Evolutionary conservation across 169 alveolate species (phyloP).

Genomic region (Eimeria mitis): DNA sequence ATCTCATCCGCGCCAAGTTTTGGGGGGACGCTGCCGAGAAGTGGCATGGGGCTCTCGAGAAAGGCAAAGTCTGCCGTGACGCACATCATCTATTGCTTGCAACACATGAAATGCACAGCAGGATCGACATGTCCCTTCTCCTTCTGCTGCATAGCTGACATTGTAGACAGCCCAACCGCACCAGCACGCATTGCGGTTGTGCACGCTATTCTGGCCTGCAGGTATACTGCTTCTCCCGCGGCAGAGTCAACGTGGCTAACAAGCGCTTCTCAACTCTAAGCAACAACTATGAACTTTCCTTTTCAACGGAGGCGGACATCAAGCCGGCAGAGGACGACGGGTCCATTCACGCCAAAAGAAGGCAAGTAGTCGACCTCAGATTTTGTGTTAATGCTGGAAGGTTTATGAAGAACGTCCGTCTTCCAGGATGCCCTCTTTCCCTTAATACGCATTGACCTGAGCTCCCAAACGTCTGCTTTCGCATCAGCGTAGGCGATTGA

Average conservation of each 20-base stretch:
- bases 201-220: conserved; percentile 10
- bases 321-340: conserved; percentile 73
- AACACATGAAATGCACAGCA: neutral
- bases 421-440: neutral
- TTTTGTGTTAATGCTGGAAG: neutral
- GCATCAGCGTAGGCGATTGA: neutral
- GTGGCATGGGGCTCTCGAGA: conserved; percentile 65
- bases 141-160: neutral
- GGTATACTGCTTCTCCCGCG: conserved; percentile 72
- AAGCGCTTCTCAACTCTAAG: conserved; percentile 72
- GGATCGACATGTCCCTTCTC: neutral
- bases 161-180: neutral
- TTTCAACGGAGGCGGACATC: conserved; percentile 70
- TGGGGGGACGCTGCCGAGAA: conserved; percentile 83
- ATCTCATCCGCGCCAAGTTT: conserved; percentile 76
- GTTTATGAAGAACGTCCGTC: neutral
- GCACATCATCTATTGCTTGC: neutral
- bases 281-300: conserved; percentile 69
- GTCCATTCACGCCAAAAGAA: conserved; percentile 41
- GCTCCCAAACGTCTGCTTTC: neutral
- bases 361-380: neutral
- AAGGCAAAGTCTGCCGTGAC: conserved; percentile 60
- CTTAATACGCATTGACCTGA: neutral
- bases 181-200: neutral
- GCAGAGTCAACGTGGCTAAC: conserved; percentile 81